Percentiles rank a stretch among this genome's conserved stretches.
These are phyloP conservation scores for Bryoerythrophyllum caledonicum DNA, from an alignment of 225 moss, liverwort and hornwort genomes.

Conservation along the genomic window DNA sequence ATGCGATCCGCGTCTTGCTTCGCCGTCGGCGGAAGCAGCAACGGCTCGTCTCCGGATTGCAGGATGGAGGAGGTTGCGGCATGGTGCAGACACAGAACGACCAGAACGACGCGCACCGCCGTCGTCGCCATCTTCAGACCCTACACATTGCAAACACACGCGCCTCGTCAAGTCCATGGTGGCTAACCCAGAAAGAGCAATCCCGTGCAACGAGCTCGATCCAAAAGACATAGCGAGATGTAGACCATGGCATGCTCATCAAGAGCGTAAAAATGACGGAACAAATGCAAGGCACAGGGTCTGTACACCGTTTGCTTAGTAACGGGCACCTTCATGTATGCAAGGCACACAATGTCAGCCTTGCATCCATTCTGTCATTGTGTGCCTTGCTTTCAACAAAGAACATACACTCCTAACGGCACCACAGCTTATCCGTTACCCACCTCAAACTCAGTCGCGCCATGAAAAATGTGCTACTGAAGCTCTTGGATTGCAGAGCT, in stretches of 20 bases:
- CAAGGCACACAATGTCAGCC: no score
- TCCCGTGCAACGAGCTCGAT: background rate
- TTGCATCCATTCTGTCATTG: no score
- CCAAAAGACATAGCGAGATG: background rate
- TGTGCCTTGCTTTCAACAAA: no score
- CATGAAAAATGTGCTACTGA: no score
- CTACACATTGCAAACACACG: conserved; percentile 5
- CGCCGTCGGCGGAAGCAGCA: conserved; percentile 7
- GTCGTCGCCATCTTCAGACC: conserved; percentile 6
- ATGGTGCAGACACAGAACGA: conserved; percentile 31
- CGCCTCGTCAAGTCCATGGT: no score
- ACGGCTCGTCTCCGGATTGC: background rate
- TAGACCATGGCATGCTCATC: background rate
- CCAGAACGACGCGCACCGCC: conserved; percentile 2
- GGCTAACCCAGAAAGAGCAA: background rate
- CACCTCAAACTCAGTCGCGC: no score
- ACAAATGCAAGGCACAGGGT: background rate
- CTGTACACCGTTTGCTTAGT: no score
- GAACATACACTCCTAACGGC: background rate
- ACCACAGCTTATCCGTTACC: no score
- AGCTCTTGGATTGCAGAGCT: no score
- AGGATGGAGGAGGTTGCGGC: background rate
- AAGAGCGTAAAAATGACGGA: background rate
- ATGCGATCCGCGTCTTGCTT: conserved; percentile 58
- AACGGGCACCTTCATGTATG: no score